Evolutionary conservation across 805 yeast genomes (phyloP), one percentile per base, ranked within the genome.

Genomic region (Nakazawaea molendinolei): DNA sequence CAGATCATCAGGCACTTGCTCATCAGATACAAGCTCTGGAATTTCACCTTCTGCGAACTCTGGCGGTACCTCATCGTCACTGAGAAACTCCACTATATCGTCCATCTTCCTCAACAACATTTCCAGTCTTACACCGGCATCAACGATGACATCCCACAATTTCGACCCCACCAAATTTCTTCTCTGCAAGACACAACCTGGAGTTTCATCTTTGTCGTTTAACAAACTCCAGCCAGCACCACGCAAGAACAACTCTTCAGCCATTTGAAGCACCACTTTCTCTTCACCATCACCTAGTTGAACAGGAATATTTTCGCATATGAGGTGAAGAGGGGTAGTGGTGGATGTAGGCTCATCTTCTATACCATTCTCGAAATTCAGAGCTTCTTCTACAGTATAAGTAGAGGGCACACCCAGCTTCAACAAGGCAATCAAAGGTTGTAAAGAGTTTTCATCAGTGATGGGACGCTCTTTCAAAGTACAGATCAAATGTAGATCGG

Each of bases 221-320:
- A 77, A 63, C 47, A 84, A 66, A 56, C 82, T 79, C 97, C 97
- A 89, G 8, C 94, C 95, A 0, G 95, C 95, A 20, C 97, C 97
- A 53, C 76, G 81, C 50, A 84, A 76, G 45, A 89, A 79, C 40
- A 89, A 56, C 15, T 65, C 68, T 20, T 74, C 73, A 40, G 86
- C 76, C 76, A 89, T 67, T 9, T 59, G 54, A 22, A 60, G 40
- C 1, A 79, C 68, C 1, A 74, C 63, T 3, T 31, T 33, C 1
- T 52, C 44, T 38, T 75, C 82, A 0, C 58, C 65, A 4, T 41
- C 39, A 0, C 58, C 49, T 2, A 58, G 40, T 41, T 74, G 71
- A 3, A 24, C 17, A 0, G 71, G 69, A 9, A 80, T 47, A 29
- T 73, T 64, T 30, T 76, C 71, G 36, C 80, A 70, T 6, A 86